Percentiles rank a stretch among this genome's conserved stretches.
Conservation (phyloP, 2,329 filamentous ascomycete genomes). For the Trichoderma sp. region DNA sequence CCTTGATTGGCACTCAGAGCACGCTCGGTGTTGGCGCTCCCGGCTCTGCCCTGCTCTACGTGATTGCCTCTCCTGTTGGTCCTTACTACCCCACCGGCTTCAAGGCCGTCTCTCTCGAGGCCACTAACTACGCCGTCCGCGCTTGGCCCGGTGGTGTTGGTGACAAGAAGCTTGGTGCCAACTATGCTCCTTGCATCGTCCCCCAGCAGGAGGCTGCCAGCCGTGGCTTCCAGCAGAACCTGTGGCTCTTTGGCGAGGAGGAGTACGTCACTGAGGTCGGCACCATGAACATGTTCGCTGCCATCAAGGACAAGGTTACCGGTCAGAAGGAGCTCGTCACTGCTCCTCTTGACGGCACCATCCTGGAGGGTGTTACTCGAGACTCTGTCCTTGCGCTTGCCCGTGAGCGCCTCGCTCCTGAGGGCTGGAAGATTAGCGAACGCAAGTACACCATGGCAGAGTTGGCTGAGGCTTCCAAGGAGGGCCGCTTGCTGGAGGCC, state of each 20-base stretch:
- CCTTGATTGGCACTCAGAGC: conserved; percentile 94
- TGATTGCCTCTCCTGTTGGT: conserved; percentile 94
- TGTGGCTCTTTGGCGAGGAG: conserved; percentile 96
- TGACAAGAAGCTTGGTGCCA: conserved; percentile 97
- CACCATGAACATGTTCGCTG: conserved; percentile 98
- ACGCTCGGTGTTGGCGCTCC: conserved; percentile 93
- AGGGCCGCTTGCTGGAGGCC: conserved; percentile 86
- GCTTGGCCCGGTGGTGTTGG: conserved; percentile 98
- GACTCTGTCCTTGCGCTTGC: conserved; percentile 89
- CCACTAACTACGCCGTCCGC: conserved; percentile 93
- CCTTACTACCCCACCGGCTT: conserved; percentile 99
- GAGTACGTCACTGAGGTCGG: conserved; percentile 97
- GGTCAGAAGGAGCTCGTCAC: conserved; percentile 91
- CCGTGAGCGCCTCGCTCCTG: conserved; percentile 74
- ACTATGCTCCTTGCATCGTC: conserved; percentile 99
- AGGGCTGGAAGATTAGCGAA: conserved; percentile 89
- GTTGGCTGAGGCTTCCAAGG: conserved; percentile 74
- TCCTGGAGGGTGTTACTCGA: conserved; percentile 90
- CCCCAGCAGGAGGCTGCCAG: conserved; percentile 90
- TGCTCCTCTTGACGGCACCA: conserved; percentile 94
- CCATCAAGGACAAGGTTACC: conserved; percentile 79
- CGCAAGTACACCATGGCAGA: conserved; percentile 91
- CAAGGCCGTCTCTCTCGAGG: conserved; percentile 94
- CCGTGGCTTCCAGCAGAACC: conserved; percentile 94
- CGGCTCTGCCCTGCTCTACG: conserved; percentile 85